Evolutionary conservation across 2,329 filamentous ascomycete genomes (phyloP), one percentile per base, ranked within the genome.

Genomic region (Nemania sp.): DNA sequence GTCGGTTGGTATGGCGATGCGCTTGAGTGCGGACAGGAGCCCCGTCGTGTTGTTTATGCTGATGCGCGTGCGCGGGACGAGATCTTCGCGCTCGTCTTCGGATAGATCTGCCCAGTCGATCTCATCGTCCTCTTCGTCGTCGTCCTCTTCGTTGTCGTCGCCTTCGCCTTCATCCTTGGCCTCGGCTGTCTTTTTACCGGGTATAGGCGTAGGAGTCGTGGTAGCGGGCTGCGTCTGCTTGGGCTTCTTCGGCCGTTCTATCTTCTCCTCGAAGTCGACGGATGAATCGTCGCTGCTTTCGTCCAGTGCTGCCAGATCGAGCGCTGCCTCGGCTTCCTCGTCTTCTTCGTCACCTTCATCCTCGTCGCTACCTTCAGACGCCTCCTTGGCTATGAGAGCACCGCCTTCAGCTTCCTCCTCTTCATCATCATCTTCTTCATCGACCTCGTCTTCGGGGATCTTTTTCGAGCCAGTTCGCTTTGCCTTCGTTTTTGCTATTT

Each of bases 31-130:
- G 63, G 89, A 80, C 61, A 84, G 83, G 46, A 99, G 89, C 28
- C 93, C 94, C 61, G 89, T 80, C 49, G 89, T 92, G 78, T 99
- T 99, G 82, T 99, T 97, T 77, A 97, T 97, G 48, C 92, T 97
- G 28, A 54, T 56, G 41, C 60, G 57, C 19, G 56, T 57, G 43
- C 51, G 56, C 15, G 53, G 56, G 36, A 61, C 47, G 20, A 59
- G 43, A 28, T 61, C 60, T 73, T 90, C 90, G 65, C 91, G 83
- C 1, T 86, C 86, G 0, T 86, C 83, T 0, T 83, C 81, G 46
- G 54, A 49, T 22, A 94, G 86, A 65, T 97, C 92, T 26, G 91
- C 96, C 60, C 96, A 83, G 3, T 92, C 88, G 39, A 97, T 91
- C 61, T 95, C 91, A 62, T 94, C 90, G 39, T 93, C 89, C 4